Evolutionary conservation across 1,284 basidiomycete species (phyloP), one percentile per base, ranked within the genome.

Genomic region (Kalmanozyma brasiliensis): DNA sequence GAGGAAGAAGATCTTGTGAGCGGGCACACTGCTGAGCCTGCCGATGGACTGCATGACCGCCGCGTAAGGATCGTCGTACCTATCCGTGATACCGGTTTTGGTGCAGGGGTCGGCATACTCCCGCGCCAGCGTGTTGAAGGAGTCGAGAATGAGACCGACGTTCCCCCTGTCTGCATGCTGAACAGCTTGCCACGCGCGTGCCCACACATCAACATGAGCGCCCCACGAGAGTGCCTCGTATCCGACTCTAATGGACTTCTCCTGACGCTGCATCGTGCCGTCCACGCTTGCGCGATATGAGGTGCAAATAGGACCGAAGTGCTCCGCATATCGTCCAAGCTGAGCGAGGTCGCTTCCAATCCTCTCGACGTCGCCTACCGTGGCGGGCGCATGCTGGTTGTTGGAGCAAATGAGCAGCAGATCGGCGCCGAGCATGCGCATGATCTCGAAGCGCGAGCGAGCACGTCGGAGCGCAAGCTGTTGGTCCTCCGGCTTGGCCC

Each of bases 41-140:
- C 53, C 52, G 58, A 79, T 47, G 33, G 74, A 77, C 10, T 46
- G 33, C 40, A 78, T 69, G 4, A 79, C 67, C n/a, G 63, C 64
- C 4, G 23, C 44, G 42, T 74, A 63, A 17, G 73, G 65, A 35
- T 59, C 49, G 14, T 42, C 59, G 35, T 71, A 53, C 38, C 41
- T 32, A 13, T 69, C 67, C 19, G 70, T 68, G 59, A 78, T 73
- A 37, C 76, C 72, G 16, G 60, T 51, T 16, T 61, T 22, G 3
- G 63, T 59, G 47, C 73, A 75, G 4, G 73, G 72, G 29, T 76
- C 75, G 22, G 83, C 83, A 61, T 74, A 83, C 53, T 83, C 79
- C 46, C 78, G 69, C 0, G 76, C 83, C 7, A 83, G 64, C 2
- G 80, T 83, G 64, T 84, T 83, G 80, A 84, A 84, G 10, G 79